Conservation (phyloP, 768 basidiomycete genomes). For the Kwoniella mangroviensis region DNA sequence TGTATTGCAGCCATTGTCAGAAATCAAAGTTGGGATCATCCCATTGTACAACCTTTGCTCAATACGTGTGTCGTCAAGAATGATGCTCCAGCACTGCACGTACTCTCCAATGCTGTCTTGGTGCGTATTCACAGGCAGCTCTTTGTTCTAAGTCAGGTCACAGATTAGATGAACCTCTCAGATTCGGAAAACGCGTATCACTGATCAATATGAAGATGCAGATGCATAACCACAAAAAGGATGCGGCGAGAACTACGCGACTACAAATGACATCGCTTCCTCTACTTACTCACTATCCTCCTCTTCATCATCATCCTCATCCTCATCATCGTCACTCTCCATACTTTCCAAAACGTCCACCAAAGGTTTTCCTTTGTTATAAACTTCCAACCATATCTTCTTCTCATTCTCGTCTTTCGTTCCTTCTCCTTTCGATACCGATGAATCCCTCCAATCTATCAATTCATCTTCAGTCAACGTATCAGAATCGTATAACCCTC, state of each 20-base stretch:
- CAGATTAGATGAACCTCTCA: no score
- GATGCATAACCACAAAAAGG: neutral
- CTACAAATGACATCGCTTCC: neutral
- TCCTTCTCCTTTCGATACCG: conserved; percentile 64
- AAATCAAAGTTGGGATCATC: no score
- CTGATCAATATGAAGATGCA: neutral
- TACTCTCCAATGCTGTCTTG: no score
- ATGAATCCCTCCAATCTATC: conserved; percentile 74
- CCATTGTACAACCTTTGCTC: no score
- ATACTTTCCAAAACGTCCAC: conserved; percentile 52
- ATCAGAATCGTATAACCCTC: conserved; percentile 87
- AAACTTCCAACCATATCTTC: conserved; percentile 47
- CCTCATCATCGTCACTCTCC: conserved; percentile 50
- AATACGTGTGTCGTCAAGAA: no score
- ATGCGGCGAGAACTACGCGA: neutral
- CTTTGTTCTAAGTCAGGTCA: no score
- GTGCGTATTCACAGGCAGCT: no score
- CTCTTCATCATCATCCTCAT: conserved; percentile 56
- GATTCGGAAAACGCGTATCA: neutral
- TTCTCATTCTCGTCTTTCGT: conserved; percentile 71
- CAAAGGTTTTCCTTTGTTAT: conserved; percentile 44
- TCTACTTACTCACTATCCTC: conserved; percentile 38
- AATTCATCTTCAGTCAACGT: conserved; percentile 89
- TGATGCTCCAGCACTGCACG: no score
- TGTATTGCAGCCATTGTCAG: no score